phyloP scores from a whole-genome alignment of 441 rosid genomes.

The Populus hybrid region DNA sequence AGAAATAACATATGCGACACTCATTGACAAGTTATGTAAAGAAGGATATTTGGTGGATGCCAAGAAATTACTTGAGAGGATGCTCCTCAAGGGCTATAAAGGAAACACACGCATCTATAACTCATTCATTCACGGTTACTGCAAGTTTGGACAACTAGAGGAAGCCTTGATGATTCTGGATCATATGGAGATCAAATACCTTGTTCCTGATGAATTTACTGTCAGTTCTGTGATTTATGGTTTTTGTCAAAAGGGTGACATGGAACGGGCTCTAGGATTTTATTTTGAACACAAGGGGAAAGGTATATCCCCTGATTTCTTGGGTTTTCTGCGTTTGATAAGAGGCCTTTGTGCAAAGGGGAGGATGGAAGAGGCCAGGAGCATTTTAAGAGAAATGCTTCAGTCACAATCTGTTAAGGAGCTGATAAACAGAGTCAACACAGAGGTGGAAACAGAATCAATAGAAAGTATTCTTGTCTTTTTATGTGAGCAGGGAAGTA shows the following conservation, averaged over 20 bases:
- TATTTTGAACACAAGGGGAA: constrained; percentile 50
- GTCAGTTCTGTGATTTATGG: constrained; percentile 73
- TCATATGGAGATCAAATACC: constrained; percentile 38
- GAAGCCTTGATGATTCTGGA: constrained; percentile 59
- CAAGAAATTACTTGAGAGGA: constrained; percentile 49
- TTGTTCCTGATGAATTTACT: constrained; percentile 63
- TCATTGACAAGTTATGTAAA: constrained; percentile 71
- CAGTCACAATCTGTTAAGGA: constrained; percentile 52
- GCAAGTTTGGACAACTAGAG: constrained; percentile 61
- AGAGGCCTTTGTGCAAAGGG: constrained; percentile 80
- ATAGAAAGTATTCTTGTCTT: constrained; percentile 50
- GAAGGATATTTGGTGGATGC: constrained; percentile 68
- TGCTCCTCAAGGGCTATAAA: constrained; percentile 47
- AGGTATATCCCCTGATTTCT: constrained; percentile 60
- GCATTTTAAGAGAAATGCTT: constrained; percentile 81
- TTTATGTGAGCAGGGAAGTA: constrained; percentile 82
- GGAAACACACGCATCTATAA: constrained; percentile 57
- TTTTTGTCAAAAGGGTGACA: constrained; percentile 62
- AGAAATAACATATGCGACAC: constrained; percentile 51
- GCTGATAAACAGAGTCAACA: constrained; percentile 53
- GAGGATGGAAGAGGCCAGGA: constrained; percentile 89
- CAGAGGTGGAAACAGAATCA: constrained; percentile 64
- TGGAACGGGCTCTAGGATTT: constrained; percentile 69
- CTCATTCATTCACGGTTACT: constrained; percentile 58
- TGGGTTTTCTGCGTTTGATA: constrained; percentile 69